A percentile compares a stretch with the other conserved stretches of the same genome.
Evolutionary conservation across 75 land plant species (phyloP).

Genomic region (Cupressus sempervirens): DNA sequence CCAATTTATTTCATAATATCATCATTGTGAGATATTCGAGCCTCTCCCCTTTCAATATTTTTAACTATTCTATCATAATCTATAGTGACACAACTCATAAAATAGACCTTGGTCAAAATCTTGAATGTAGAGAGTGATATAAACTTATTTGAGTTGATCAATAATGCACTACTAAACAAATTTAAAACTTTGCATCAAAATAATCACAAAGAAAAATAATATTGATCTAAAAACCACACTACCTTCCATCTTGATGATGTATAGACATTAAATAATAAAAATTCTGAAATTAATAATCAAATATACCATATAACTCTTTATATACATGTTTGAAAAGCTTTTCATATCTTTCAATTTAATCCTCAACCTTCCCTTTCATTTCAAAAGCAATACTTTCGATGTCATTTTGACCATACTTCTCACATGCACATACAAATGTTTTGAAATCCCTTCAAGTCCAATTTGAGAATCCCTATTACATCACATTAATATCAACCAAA

Average conservation of each 20-base stretch:
- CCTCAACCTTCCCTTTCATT: conserved; percentile 96
- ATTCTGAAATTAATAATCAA: not conserved
- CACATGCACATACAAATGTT: conserved; percentile 94
- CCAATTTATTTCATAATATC: conserved; percentile 98
- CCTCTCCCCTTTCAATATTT: conserved; percentile 97
- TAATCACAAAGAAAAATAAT: not conserved
- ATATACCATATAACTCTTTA: conserved; percentile 77
- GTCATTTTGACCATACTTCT: conserved; percentile 94
- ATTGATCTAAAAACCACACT: not conserved
- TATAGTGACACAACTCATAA: conserved; percentile 17
- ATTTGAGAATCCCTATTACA: conserved; percentile 71
- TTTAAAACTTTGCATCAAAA: not conserved
- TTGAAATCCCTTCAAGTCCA: conserved; percentile 97
- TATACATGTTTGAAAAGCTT: conserved; percentile 87
- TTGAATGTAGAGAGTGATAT: too few relatives aligned
- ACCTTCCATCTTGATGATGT: not conserved
- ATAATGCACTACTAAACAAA: not conserved
- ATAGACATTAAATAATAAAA: not conserved
- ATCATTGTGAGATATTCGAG: conserved; percentile 90
- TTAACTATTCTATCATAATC: conserved; percentile 93
- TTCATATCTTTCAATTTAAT: conserved; percentile 91
- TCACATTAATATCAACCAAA: not conserved
- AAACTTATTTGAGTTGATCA: too few relatives aligned
- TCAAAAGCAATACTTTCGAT: conserved; percentile 86
- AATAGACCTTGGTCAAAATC: not conserved